These are phyloP conservation scores for Exophiala dermatitidis DNA, from an alignment of 2,329 filamentous ascomycete genomes.

Conservation along the genomic window DNA sequence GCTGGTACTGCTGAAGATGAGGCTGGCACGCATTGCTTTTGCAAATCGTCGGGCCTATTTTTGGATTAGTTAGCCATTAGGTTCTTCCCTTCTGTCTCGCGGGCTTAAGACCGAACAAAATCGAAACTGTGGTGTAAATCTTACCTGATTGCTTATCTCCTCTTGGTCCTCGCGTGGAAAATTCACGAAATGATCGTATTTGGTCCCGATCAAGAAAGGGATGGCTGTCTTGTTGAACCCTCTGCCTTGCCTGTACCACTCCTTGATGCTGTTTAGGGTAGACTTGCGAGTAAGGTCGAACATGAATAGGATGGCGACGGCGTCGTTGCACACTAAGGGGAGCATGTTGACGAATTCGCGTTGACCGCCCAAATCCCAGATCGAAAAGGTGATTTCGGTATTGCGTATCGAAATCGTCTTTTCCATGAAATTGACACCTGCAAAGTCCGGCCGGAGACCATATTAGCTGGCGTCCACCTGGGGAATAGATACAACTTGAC, in stretches of 20 bases:
- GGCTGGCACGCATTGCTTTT: constrained; percentile 93
- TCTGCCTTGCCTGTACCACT: constrained; percentile 96
- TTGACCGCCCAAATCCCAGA: constrained; percentile 97
- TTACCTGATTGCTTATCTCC: constrained; percentile 91
- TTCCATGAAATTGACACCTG: constrained; percentile 98
- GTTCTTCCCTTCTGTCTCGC: constrained; percentile 24
- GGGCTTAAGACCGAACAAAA: background rate
- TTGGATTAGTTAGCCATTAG: background rate
- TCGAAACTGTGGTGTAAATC: background rate
- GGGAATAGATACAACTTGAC: background rate
- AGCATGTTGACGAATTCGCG: constrained; percentile 99
- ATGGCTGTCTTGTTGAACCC: constrained; percentile 99
- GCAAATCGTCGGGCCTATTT: constrained; percentile 82
- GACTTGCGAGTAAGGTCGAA: constrained; percentile 97
- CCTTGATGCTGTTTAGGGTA: constrained; percentile 97
- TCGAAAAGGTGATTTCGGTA: constrained; percentile 98
- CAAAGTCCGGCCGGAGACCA: constrained; percentile 20
- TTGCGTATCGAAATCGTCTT: constrained; percentile 99
- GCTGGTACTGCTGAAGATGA: constrained; percentile 98
- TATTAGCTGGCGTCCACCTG: background rate
- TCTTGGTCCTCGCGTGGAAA: constrained; percentile 96
- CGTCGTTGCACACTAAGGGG: constrained; percentile 97
- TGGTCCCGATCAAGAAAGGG: constrained; percentile 91
- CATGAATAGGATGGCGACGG: constrained; percentile 98
- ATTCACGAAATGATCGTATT: constrained; percentile 99